Evolutionary conservation across 495 filamentous ascomycete genomes (phyloP), one percentile per base, ranked within the genome.

Genomic region (Letharia columbiana): DNA sequence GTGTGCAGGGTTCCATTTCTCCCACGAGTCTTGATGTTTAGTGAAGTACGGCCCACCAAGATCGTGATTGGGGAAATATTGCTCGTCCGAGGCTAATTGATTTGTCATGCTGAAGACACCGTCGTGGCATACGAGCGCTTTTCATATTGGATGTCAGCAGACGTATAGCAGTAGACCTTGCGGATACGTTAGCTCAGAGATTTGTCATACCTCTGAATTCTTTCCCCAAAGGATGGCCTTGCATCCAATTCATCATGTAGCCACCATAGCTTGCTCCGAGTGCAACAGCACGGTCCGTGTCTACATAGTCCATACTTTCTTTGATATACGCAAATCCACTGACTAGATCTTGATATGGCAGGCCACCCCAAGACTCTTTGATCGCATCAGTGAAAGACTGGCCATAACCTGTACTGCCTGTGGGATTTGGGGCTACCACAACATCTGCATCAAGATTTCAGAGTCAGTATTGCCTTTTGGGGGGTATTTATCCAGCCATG

Each of bases 31-130:
- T 33, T 79, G 79, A 67, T 90, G 87, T 6, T 87, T 84, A 54
- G 80, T 80, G 83, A 89, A 92, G n/a, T 90, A 78, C 0, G 86
- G 84, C 1, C 91, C 91, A 67, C 84, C 82, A 60, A 96, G 86
- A 65, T 96, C 93, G 71, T 92, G 91, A 33, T 89, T 80, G 2
- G 89, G 86, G 78, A 96, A 96, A 79, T 91, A 97, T 35, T 93
- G 86, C 75, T 97, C 92, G 68, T 97, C 92, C 35, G 84, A 89
- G 15, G 83, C 76, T 67, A 92, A 84, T 75, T 91, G 86, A 60
- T 84, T 85, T 9, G 86, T 80, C 68, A 89, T 92, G 73, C 84
- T 90, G 77, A 91, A 96, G 37, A 93, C 85, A 44, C 92, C 92
- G 74, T 96, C 93, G 74, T 98, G 93, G 66, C 88, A 92, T 12